Percentiles rank a stretch among this genome's conserved stretches.
These are phyloP conservation scores for Calendula officinalis DNA, from an alignment of 129 eudicot species.

Conservation along the genomic window DNA sequence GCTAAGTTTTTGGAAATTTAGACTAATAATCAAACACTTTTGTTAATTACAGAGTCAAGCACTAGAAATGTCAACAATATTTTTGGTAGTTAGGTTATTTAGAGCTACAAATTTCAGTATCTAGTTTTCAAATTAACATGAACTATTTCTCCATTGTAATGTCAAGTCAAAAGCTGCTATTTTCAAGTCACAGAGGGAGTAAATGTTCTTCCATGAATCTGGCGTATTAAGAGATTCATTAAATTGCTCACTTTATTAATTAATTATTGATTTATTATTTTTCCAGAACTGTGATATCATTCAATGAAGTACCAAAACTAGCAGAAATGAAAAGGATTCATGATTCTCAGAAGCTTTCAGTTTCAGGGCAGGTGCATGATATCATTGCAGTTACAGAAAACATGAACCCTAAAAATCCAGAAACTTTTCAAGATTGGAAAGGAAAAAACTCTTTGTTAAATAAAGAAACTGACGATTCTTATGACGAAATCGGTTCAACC, in stretches of 20 bases:
- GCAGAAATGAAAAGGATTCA: constrained; percentile 55
- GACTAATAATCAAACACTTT: constrained; percentile 9
- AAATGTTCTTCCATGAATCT: neutral
- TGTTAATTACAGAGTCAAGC: constrained; percentile 8
- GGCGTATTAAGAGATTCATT: neutral
- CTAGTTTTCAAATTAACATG: neutral
- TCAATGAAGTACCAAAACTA: constrained; percentile 37
- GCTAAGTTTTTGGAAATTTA: neutral
- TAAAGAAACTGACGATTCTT: constrained; percentile 48
- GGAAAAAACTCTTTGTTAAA: constrained; percentile 49
- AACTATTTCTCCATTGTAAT: neutral
- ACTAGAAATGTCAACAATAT: neutral
- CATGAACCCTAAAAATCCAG: constrained; percentile 22
- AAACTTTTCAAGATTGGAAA: constrained; percentile 41
- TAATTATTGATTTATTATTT: too few relatives aligned
- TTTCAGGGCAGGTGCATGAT: constrained; percentile 48
- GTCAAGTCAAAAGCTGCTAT: neutral
- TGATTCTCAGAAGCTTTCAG: constrained; percentile 48
- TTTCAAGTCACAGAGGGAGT: constrained; percentile 7
- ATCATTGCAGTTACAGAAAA: constrained; percentile 40
- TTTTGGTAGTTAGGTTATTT: neutral
- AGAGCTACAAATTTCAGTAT: neutral
- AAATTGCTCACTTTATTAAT: constrained; percentile 19
- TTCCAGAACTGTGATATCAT: constrained; percentile 33
- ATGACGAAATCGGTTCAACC: constrained; percentile 59